Percentiles rank a stretch among this genome's conserved stretches.
These are phyloP conservation scores for Neurospora sp. DNA, from an alignment of 495 filamentous ascomycete species.

Conservation along the genomic window DNA sequence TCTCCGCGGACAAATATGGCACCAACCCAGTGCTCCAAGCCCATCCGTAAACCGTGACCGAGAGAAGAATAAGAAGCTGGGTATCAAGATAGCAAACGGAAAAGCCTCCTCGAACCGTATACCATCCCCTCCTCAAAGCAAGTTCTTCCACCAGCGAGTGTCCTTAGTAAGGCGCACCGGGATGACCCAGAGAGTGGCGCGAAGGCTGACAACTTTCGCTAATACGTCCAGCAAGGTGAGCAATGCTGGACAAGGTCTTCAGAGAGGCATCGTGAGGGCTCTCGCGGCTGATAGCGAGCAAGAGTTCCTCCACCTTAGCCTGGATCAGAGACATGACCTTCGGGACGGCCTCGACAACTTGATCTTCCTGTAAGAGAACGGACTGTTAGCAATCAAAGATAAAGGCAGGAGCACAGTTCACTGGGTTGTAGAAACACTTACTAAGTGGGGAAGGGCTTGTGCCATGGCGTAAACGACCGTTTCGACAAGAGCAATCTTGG, in stretches of 20 bases:
- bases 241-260: constrained; percentile 52
- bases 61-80: not conserved
- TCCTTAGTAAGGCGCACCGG: not conserved
- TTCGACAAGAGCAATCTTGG: constrained; percentile 74
- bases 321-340: constrained; percentile 65
- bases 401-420: not conserved
- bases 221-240: constrained; percentile 15
- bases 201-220: constrained; percentile 6
- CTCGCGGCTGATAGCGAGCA: constrained; percentile 53
- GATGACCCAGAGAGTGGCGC: not conserved
- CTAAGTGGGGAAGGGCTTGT: constrained; percentile 31
- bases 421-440: constrained; percentile 22
- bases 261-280: constrained; percentile 52
- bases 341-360: constrained; percentile 62
- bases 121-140: not conserved
- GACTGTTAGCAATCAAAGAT: constrained; percentile 7
- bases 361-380: constrained; percentile 48
- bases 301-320: constrained; percentile 58
- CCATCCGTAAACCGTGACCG: not conserved
- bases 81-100: not conserved
- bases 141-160: not conserved
- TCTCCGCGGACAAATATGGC: not conserved
- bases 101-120: not conserved
- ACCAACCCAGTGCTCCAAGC: not conserved
- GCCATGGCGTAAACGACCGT: constrained; percentile 47